Conservation (phyloP, 768 basidiomycete species). For the Termitomyces sp. region DNA sequence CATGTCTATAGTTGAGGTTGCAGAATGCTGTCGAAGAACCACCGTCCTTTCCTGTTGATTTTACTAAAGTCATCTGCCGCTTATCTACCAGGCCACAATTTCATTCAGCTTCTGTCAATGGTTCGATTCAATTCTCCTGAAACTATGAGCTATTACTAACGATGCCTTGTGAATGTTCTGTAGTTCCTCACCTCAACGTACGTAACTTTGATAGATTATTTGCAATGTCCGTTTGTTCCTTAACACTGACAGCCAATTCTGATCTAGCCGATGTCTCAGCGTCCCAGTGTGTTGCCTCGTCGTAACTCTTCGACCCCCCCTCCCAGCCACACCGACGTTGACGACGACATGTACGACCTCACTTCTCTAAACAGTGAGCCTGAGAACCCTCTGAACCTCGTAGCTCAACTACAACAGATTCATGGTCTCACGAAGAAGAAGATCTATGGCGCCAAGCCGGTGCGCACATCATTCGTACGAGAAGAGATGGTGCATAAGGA, state of each 20-base stretch:
- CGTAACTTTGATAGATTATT: conserved; percentile 20
- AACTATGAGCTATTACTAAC: conserved; percentile 1
- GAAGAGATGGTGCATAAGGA: conserved; percentile 37
- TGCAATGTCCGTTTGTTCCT: conserved; percentile 9
- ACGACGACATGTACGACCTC: conserved; percentile 6
- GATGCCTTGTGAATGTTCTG: conserved; percentile 1
- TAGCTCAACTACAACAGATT: conserved; percentile 56
- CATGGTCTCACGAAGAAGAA: conserved; percentile 71
- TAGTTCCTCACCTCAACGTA: conserved; percentile 20
- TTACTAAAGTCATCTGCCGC: conserved; percentile 29
- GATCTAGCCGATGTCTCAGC: conserved; percentile 12
- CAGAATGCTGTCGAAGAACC: conserved; percentile 32
- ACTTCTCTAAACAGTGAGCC: conserved; percentile 15
- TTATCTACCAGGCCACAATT: conserved; percentile 31
- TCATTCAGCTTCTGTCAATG: conserved; percentile 17
- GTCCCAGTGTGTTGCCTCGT: conserved; percentile 14
- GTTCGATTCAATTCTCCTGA: conserved; percentile 17
- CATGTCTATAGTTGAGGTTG: conserved; percentile 27
- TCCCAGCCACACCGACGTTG: conserved; percentile 3
- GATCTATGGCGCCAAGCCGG: conserved; percentile 47
- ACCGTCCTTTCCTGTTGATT: conserved; percentile 37
- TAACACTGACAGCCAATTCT: conserved; percentile 5
- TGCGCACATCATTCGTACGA: conserved; percentile 45
- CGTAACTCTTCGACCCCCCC: conserved; percentile 31
- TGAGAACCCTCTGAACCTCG: conserved; percentile 40